Evolutionary conservation across 2,329 filamentous ascomycete genomes (phyloP).

Genomic region (Diaporthe destruens): DNA sequence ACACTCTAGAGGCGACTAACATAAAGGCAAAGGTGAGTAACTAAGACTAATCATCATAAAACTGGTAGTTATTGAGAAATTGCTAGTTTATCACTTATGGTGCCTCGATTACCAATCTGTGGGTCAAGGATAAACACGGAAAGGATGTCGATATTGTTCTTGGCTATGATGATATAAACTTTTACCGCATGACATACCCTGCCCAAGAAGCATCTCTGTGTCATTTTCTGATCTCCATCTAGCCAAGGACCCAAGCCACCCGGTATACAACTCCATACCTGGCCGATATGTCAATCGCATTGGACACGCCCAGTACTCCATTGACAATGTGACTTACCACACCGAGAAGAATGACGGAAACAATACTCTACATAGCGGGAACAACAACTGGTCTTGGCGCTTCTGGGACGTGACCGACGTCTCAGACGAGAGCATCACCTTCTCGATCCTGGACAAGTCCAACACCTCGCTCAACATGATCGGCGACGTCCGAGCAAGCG

Average conservation of each 20-base stretch:
- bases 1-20: neutral
- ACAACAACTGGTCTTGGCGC: constrained; percentile 73
- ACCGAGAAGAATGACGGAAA: constrained; percentile 66
- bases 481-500: constrained; percentile 70
- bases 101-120: constrained; percentile 72
- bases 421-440: constrained; percentile 71
- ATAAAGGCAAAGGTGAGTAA: constrained; percentile 14
- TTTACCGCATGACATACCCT: constrained; percentile 60
- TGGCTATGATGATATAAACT: constrained; percentile 71
- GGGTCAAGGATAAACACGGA: constrained; percentile 72
- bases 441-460: constrained; percentile 71
- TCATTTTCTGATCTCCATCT: neutral
- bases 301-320: constrained; percentile 67
- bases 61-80: rapidly evolving
- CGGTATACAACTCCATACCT: constrained; percentile 72
- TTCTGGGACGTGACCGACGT: constrained; percentile 71
- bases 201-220: neutral
- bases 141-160: constrained; percentile 73
- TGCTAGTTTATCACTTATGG: constrained; percentile 45
- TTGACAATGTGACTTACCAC: constrained; percentile 65
- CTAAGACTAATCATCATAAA: too few species aligned
- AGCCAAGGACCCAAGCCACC: constrained; percentile 64
- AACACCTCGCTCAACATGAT: constrained; percentile 71
- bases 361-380: constrained; percentile 70
- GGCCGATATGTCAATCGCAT: constrained; percentile 75